phyloP scores from a whole-genome alignment of 495 filamentous ascomycete species.

The Daldinia grandis region DNA sequence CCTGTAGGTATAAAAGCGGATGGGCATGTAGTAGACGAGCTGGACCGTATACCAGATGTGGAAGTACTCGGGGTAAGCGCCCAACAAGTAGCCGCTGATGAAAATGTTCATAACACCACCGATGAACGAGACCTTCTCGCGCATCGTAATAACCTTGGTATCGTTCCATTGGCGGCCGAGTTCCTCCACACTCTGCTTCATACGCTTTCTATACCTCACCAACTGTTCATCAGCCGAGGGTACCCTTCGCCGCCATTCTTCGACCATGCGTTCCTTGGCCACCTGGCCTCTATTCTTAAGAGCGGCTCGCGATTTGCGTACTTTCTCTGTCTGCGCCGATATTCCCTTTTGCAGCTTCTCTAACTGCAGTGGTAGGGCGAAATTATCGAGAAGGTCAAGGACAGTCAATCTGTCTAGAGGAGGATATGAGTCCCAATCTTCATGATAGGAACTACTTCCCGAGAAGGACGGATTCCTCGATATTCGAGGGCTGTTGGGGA shows the following conservation, averaged over 20 bases:
- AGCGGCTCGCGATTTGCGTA: constrained; percentile 82
- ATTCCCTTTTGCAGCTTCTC: constrained; percentile 86
- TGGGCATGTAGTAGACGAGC: constrained; percentile 93
- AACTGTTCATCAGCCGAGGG: constrained; percentile 91
- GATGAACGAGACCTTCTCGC: constrained; percentile 97
- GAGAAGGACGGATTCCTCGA: constrained; percentile 81
- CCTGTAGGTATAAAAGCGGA: constrained; percentile 90
- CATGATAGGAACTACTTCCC: constrained; percentile 78
- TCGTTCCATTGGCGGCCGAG: constrained; percentile 87
- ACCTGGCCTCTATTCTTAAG: constrained; percentile 59
- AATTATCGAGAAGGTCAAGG: constrained; percentile 92
- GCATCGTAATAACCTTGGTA: constrained; percentile 81
- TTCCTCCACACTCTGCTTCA: constrained; percentile 87
- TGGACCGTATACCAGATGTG: constrained; percentile 91
- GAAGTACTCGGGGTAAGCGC: constrained; percentile 84
- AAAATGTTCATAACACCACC: constrained; percentile 96
- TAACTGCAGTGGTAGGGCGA: constrained; percentile 85
- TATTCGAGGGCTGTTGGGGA: constrained; percentile 60
- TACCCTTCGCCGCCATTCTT: constrained; percentile 83
- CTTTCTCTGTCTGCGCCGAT: constrained; percentile 81
- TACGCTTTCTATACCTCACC: constrained; percentile 85
- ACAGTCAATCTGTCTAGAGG: constrained; percentile 91
- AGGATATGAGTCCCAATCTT: constrained; percentile 86
- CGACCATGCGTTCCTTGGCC: constrained; percentile 77
- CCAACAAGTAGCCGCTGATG: constrained; percentile 92